Conservation (phyloP, 805 yeast species). For the Barnettozyma sp. region DNA sequence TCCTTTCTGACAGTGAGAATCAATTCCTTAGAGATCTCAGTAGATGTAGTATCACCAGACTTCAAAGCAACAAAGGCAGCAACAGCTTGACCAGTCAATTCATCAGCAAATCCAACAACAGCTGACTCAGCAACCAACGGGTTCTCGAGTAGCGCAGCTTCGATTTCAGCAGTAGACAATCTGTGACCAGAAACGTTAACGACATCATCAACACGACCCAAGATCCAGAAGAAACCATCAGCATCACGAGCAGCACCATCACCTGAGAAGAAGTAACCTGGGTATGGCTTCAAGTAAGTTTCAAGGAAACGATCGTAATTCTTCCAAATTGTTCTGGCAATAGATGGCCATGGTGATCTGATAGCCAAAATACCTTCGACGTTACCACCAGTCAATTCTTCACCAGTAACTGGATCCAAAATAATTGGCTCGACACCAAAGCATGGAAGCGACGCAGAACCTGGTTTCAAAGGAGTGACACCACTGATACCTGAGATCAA, state of each 20-base stretch:
- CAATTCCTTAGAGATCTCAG: conserved; percentile 49
- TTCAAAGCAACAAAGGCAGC: conserved; percentile 76
- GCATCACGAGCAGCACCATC: conserved; percentile 85
- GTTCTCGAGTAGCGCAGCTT: conserved; percentile 74
- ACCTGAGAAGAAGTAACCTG: conserved; percentile 79
- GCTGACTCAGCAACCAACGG: conserved; percentile 69
- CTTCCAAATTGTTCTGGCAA: conserved; percentile 77
- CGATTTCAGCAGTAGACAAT: conserved; percentile 84
- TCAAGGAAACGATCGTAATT: conserved; percentile 70
- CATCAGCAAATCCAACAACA: conserved; percentile 78
- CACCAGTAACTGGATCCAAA: conserved; percentile 68
- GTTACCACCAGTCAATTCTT: conserved; percentile 58
- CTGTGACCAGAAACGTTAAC: conserved; percentile 85
- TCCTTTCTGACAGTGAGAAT: conserved; percentile 66
- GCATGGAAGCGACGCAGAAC: conserved; percentile 79
- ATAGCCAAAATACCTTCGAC: conserved; percentile 79
- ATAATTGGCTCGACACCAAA: conserved; percentile 73
- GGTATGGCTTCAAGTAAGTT: conserved; percentile 77
- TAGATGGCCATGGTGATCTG: conserved; percentile 74
- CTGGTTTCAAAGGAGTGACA: conserved; percentile 76
- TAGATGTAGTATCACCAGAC: conserved; percentile 24
- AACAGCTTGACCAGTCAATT: conserved; percentile 81
- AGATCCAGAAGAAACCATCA: conserved; percentile 80
- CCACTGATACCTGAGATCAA: conserved; percentile 72
- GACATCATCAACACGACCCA: conserved; percentile 85